These are phyloP conservation scores for Capsella bursapastoris DNA, from an alignment of 345 rosid species.

Conservation along the genomic window DNA sequence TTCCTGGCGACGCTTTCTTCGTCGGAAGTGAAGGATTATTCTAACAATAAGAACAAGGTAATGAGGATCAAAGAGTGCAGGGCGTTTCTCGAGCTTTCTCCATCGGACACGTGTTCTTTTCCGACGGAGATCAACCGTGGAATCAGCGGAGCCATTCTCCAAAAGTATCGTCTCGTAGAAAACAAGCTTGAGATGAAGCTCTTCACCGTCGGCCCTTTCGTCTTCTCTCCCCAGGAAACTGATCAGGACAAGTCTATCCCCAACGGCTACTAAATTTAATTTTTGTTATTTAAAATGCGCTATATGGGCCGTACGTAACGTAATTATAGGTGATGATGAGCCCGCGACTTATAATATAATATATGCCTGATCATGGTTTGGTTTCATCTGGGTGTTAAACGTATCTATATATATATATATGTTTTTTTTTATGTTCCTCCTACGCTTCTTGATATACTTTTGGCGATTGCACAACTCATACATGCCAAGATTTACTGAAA, in stretches of 20 bases:
- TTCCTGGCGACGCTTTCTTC: conserved; percentile 61
- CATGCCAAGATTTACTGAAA: neutral
- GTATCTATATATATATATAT: too few relatives aligned
- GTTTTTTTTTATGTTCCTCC: too few relatives aligned
- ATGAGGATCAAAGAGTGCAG: conserved; percentile 60
- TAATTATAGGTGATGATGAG: too few relatives aligned
- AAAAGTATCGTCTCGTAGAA: conserved; percentile 41
- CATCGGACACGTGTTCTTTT: conserved; percentile 50
- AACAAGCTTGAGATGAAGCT: conserved; percentile 51
- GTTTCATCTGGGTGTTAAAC: too few relatives aligned
- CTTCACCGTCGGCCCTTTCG: conserved; percentile 69
- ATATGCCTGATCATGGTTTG: too few relatives aligned
- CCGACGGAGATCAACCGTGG: conserved; percentile 65
- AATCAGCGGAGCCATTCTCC: conserved; percentile 58
- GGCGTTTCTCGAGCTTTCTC: conserved; percentile 62
- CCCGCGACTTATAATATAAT: too few relatives aligned
- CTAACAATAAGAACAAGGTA: conserved; percentile 16
- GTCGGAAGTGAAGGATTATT: conserved; percentile 48
- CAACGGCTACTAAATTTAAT: conserved; percentile 38
- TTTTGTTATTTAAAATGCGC: neutral
- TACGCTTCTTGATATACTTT: too few relatives aligned
- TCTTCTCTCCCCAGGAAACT: conserved; percentile 45
- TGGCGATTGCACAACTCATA: neutral
- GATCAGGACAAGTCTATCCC: conserved; percentile 41
- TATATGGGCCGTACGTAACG: too few relatives aligned